Percentiles rank a stretch among this genome's conserved stretches.
phyloP scores from a whole-genome alignment of 169 alveolate species.

The Eimeria acervulina region DNA sequence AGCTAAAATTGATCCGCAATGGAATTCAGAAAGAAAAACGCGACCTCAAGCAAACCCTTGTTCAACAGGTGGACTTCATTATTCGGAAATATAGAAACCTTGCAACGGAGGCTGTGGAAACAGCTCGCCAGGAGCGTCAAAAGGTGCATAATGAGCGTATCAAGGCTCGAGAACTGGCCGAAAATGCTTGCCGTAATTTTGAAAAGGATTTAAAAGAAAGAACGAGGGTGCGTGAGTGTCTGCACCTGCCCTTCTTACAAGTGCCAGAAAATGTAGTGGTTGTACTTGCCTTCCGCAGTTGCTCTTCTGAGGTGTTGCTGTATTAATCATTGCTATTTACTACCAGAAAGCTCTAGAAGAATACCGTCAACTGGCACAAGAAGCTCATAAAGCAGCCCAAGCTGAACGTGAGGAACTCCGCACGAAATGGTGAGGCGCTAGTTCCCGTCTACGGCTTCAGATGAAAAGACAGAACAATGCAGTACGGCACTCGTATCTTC shows the following conservation, averaged over 20 bases:
- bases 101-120: constrained; percentile 76
- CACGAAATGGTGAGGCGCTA: constrained; percentile 31
- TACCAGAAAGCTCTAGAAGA: constrained; percentile 74
- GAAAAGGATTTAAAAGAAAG: constrained; percentile 75
- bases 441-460: neutral
- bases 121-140: constrained; percentile 72
- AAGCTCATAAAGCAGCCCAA: constrained; percentile 80
- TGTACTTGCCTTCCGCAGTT: neutral
- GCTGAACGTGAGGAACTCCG: constrained; percentile 74
- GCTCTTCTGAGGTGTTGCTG: neutral
- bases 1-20: constrained; percentile 59
- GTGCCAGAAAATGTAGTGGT: neutral
- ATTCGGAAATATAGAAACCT: constrained; percentile 73
- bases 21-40: constrained; percentile 70
- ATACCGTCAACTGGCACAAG: constrained; percentile 76
- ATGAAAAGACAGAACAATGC: neutral
- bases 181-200: constrained; percentile 75
- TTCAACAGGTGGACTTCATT: constrained; percentile 73
- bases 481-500: neutral
- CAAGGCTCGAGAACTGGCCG: constrained; percentile 74
- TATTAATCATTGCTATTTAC: neutral
- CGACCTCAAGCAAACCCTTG: constrained; percentile 30
- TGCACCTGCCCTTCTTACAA: too few relatives aligned
- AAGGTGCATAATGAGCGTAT: constrained; percentile 65
- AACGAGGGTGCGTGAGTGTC: constrained; percentile 45